Evolutionary conservation across 495 filamentous ascomycete genomes (phyloP), one percentile per base, ranked within the genome.

Genomic region (Talaromyces proteolyticus): DNA sequence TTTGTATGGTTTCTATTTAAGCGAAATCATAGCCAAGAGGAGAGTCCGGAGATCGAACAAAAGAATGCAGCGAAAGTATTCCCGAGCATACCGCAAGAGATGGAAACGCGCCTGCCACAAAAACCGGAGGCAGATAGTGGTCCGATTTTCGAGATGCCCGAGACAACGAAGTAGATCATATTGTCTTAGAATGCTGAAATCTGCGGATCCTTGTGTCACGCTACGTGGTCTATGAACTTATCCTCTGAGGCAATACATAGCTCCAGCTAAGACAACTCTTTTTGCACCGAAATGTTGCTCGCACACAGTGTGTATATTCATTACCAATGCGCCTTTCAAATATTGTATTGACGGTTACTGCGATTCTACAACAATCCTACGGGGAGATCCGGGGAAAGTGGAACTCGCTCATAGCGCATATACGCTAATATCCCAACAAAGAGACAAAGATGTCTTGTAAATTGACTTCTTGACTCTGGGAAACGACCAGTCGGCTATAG

Each of bases 1-100:
- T 22, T 55, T n/a, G 19, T 39, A 29, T 55, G 49, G 53, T 55
- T 52, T 23, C 14, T 52, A 17, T 26, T 55, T 12, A 48, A 47
- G 18, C 52, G 52, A 25, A 45, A 23, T 16, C 21, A 25, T 12
- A 23, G 19, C 43, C 17, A 6, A 20, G 7, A 44, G 42, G 39
- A 44, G 42, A n/a, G 20, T n/a, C 6, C 19, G 14, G 20, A 44
- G 18, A n/a, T 12, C 8, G 11, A 24, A 25, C 43, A 20, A 23
- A n/a, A 10, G 43, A n/a, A 45, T 45, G 43, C 19, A 45, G 29
- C 3, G 6, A 24, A 23, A 24, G 12, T 24, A 45, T 6, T 21
- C 43, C 22, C 5, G 43, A 16, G 4, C 24, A n/a, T n/a, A 10
- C 41, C 41, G 8, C 41, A 44, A 44, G 41, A 44, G 24, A 5